Evolutionary conservation across 805 yeast genomes (phyloP), one percentile per base, ranked within the genome.

Genomic region (Cyberlindnera japonica): DNA sequence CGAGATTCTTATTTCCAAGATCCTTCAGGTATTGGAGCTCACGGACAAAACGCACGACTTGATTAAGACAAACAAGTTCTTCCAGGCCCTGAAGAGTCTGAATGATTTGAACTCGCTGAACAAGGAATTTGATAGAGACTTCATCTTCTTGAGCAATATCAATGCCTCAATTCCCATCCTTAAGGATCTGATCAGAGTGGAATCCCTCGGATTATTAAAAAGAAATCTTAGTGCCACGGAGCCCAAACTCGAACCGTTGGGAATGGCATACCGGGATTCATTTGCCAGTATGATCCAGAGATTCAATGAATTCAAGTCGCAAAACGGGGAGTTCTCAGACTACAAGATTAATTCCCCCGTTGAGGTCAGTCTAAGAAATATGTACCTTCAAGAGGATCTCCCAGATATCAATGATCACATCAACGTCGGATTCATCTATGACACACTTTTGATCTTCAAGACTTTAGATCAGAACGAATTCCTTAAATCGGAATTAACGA

Each of bases 261-360:
- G 95, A 8, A 72, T 69, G 31, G 62, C 71, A 1, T 62, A 82
- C 3, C 77, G 70, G 51, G 74, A 72, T 2, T 72, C 78, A 40
- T 72, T 83, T 36, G 71, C 67, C 7, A 58, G 62, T 2, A 74
- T 89, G 55, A 75, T 83, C 37, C 67, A 71, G 13, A 67, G 70
- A 28, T 86, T 95, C 91, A 68, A 71, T 25, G 47, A 58, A 3
- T 65, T 66, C 48, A 78, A 74, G 44, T 54, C 64, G 6, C 55
- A 64, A 8, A 72, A 73, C 43, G 64, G 63, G 5, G 66, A 68
- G 23, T 68, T 81, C 37, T 59, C 68, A 4, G 64, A 73, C 7
- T 86, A 77, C 58, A 80, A 83, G 53, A 74, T 91, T 49, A 90
- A 90, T 58, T 85, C 96, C 0, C 85, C 95, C 0, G 85, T 90